Base-by-base conservation (phyloP, 2,329 filamentous ascomycete species). In the Ceratocystis destructans region DNA sequence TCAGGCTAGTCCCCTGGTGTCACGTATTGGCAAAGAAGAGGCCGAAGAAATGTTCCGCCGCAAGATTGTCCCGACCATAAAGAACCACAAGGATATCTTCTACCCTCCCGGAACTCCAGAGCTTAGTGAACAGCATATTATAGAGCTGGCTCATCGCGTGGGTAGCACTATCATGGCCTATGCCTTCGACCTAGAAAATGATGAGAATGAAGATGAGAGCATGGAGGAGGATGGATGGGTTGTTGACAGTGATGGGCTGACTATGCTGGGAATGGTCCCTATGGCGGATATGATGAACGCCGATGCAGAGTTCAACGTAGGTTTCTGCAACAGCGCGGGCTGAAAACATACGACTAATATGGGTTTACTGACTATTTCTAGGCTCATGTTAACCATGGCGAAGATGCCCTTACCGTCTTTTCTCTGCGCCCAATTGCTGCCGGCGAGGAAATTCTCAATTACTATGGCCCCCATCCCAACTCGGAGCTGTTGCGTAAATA, bases 151-250 rank as follows among this genome's bases (percentile, higher is more conserved):
- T 64, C 90, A 96, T 73, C 81, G 84, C 7, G 92, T 96, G 86
- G 91, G 89, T 1, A 92, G 87, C 68, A 85, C 88, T 17, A 93
- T 96, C 70, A 95, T 96, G 90, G 87, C 90, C 0, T 96, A 96
- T 73, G 90, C 90, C 0, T 96, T 96, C 73, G 91, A 96, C 70
- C 82, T 96, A 5, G 82, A 84, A 61, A 79, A 78, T 6, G 77
- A 79, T 0, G 82, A 82, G 50, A 79, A 83, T 0, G 74, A 77
- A 0, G 81, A 84, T 25, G 79, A 83, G 15, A 77, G 81, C 5
- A 83, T 84, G 17, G 79, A 82, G 2, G 77, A 82, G 5, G 84
- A 85, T 28, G 84, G 83, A 55, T 87, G 86, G 78, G 79, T 87
- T 0, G 84, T 87, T 66, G 85, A 88, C 66, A 79, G 80, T 63